Evolutionary conservation across 495 filamentous ascomycete genomes (phyloP).

Genomic region (Penicillium crystallinum): DNA sequence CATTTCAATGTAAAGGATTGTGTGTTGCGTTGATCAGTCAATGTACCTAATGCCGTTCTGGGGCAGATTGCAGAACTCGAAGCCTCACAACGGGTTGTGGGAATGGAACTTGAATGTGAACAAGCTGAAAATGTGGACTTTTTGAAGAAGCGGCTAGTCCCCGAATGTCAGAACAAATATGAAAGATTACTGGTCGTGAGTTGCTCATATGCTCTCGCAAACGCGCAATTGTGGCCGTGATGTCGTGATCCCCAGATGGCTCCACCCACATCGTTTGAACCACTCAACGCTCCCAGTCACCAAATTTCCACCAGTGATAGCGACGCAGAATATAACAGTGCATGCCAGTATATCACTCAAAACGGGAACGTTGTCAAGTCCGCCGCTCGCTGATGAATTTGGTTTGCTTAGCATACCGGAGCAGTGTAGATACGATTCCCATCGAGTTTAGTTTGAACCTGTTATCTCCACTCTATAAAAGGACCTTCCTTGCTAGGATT

Average conservation of each 20-base stretch:
- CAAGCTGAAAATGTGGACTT: no score
- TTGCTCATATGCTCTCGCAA: neutral
- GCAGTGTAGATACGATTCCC: neutral
- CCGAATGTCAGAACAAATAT: neutral
- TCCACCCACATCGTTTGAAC: neutral
- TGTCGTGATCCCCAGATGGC: conserved; percentile 6
- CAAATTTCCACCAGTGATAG: neutral
- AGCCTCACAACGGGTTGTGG: no score
- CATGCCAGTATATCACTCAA: neutral
- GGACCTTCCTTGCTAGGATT: neutral
- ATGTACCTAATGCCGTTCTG: no score
- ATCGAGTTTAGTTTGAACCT: neutral
- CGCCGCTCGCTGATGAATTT: neutral
- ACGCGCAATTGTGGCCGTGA: conserved; percentile 7
- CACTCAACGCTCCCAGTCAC: neutral
- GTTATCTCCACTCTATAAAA: neutral
- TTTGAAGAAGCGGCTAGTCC: neutral
- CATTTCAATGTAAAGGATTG: no score
- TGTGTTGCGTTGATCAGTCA: no score
- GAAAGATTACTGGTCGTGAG: neutral
- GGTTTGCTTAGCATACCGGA: neutral
- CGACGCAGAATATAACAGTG: neutral
- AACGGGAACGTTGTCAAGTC: neutral
- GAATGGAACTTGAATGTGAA: no score
- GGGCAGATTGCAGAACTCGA: no score